phyloP scores from a whole-genome alignment of 805 yeast species.

The Kuraishia hungarica region DNA sequence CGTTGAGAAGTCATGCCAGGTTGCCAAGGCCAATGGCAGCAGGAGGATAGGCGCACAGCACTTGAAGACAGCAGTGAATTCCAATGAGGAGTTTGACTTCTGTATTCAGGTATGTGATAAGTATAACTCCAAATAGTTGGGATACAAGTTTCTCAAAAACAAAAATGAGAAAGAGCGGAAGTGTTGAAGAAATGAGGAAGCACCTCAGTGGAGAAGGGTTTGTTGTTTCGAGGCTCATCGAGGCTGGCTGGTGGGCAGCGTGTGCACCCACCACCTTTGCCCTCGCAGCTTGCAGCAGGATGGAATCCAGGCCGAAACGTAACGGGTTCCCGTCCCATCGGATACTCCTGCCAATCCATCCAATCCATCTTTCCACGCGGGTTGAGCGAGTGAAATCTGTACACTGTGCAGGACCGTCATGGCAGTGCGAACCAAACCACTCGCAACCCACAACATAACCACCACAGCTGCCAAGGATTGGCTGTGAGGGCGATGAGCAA shows the following conservation, averaged over 20 bases:
- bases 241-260: too few species aligned
- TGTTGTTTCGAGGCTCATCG: too few species aligned
- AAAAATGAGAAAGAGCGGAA: too few species aligned
- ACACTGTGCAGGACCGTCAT: too few species aligned
- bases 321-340: background rate
- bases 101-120: slow-evolving; percentile 53
- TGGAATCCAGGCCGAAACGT: background rate
- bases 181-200: background rate
- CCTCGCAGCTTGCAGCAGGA: background rate
- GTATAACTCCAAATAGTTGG: background rate
- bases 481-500: background rate
- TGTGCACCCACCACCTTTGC: too few species aligned
- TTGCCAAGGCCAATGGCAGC: slow-evolving; percentile 67
- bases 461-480: background rate
- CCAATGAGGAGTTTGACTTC: slow-evolving; percentile 89
- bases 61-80: slow-evolving; percentile 73
- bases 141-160: too few species aligned
- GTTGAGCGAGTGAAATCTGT: too few species aligned
- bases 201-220: too few species aligned
- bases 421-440: too few species aligned
- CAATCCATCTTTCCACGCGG: too few species aligned
- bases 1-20: slow-evolving; percentile 74
- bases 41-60: slow-evolving; percentile 79
- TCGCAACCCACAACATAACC: too few species aligned
- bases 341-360: background rate